A percentile compares a stretch with the other conserved stretches of the same genome.
Evolutionary conservation across 2,329 filamentous ascomycete genomes (phyloP).

Genomic region (Aspergillus sp.): DNA sequence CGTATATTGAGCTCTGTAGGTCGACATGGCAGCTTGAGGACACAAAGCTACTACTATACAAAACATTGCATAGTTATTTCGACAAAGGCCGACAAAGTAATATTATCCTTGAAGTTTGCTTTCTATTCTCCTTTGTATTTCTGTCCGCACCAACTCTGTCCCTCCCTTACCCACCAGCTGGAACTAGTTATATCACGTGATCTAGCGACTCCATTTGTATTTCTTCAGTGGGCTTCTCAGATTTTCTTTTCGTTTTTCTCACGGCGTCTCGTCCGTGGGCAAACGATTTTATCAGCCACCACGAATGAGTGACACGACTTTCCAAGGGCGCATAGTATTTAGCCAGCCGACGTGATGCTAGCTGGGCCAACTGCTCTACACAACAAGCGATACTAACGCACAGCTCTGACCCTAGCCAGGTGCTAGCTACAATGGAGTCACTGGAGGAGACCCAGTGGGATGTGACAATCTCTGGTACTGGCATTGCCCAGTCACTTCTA

Average conservation of each 20-base stretch:
- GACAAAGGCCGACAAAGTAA: neutral
- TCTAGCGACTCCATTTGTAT: conserved; percentile 17
- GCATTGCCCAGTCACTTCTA: conserved; percentile 74
- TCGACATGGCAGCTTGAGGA: neutral
- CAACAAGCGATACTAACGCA: conserved; percentile 16
- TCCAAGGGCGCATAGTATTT: conserved; percentile 13
- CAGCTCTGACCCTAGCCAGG: conserved; percentile 17
- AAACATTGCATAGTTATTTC: too few relatives aligned
- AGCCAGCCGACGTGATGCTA: conserved; percentile 25
- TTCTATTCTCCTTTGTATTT: neutral
- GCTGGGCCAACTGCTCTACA: conserved; percentile 15
- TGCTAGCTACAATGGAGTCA: conserved; percentile 61
- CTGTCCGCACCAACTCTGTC: neutral
- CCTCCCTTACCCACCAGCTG: too few relatives aligned
- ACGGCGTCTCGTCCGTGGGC: conserved; percentile 12
- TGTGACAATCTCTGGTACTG: conserved; percentile 75
- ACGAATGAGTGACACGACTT: conserved; percentile 20
- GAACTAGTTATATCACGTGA: conserved; percentile 19
- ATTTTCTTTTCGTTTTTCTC: conserved; percentile 17
- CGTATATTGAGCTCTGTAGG: neutral
- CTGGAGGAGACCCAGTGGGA: conserved; percentile 75
- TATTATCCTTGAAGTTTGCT: neutral
- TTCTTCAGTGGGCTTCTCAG: conserved; percentile 14
- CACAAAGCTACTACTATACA: too few relatives aligned
- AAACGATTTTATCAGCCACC: conserved; percentile 12